Percentiles rank a stretch among this genome's conserved stretches.
Evolutionary conservation across 73 alveolate genomes (phyloP).

Genomic region (Paramecium sexaurelia): DNA sequence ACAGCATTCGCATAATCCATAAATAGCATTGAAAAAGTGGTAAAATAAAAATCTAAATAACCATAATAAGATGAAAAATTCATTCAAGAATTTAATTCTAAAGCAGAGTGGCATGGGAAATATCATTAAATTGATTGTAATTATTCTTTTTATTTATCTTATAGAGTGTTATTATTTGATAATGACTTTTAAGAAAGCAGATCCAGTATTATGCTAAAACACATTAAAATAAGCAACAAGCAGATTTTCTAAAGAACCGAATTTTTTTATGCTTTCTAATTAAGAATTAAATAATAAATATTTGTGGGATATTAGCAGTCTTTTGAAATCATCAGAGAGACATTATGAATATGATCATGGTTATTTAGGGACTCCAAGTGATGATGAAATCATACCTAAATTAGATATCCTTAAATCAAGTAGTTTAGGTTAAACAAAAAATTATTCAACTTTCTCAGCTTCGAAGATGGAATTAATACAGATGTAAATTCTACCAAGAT

Average conservation of each 20-base stretch:
- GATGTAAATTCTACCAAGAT: not conserved
- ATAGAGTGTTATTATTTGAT: not conserved
- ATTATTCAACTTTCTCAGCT: slow-evolving; percentile 14
- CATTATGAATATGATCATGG: slow-evolving; percentile 19
- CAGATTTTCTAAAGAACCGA: not conserved
- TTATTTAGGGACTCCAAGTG: not conserved
- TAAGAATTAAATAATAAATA: not conserved
- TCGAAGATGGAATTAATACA: not conserved
- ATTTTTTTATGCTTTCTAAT: not conserved
- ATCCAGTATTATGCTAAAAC: not conserved
- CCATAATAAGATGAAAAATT: not conserved
- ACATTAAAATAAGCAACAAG: not conserved
- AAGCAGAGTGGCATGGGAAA: not conserved
- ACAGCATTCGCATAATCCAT: not conserved
- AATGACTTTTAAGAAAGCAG: not conserved
- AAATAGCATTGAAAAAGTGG: not conserved
- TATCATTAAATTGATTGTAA: not conserved
- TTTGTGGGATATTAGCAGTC: not conserved
- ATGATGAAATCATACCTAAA: not conserved
- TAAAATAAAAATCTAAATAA: not conserved
- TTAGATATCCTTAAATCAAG: not conserved
- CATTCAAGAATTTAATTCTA: not conserved
- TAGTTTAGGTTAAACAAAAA: not conserved
- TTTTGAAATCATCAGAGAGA: not conserved
- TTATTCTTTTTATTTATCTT: not conserved